A percentile compares a stretch with the other conserved stretches of the same genome.
phyloP scores from a whole-genome alignment of 73 alveolate species.

The Symbiodinium natans region DNA sequence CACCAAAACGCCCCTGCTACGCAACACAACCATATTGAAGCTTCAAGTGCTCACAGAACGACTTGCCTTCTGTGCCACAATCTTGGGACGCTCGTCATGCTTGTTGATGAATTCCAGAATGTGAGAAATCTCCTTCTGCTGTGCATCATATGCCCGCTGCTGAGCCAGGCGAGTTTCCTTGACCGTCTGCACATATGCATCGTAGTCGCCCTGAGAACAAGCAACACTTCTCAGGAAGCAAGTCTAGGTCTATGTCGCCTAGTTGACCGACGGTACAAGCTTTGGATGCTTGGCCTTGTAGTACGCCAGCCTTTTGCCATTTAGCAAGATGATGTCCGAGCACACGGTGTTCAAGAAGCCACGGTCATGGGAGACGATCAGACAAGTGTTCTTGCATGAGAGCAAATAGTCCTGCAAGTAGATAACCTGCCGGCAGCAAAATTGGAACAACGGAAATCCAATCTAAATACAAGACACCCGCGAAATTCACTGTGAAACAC shows the following conservation, averaged over 20 bases:
- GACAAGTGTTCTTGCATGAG: conserved; percentile 71
- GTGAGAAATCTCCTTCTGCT: conserved; percentile 97
- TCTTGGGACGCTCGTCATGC: conserved; percentile 98
- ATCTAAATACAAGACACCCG: too few relatives aligned
- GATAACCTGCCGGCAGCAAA: conserved; percentile 94
- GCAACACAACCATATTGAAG: too few relatives aligned
- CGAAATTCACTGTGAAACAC: too few relatives aligned
- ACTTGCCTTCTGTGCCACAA: conserved; percentile 97
- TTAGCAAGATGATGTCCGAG: conserved; percentile 98
- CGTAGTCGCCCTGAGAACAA: conserved; percentile 97
- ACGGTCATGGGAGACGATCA: conserved; percentile 97
- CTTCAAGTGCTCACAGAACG: not conserved
- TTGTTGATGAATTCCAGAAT: conserved; percentile 98
- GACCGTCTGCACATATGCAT: conserved; percentile 97
- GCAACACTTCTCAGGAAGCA: not conserved
- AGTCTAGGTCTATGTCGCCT: not conserved
- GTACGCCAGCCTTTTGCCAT: conserved; percentile 97
- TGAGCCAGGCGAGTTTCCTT: conserved; percentile 97
- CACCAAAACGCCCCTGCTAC: too few relatives aligned
- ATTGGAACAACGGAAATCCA: not conserved
- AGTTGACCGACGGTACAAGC: not conserved
- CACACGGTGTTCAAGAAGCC: conserved; percentile 98
- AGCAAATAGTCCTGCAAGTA: conserved; percentile 98
- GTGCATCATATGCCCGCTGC: conserved; percentile 97
- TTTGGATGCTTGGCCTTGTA: conserved; percentile 95